Evolutionary conservation across 176 grass and related monocot species (phyloP).

Genomic region (Triticum dicoccoides): DNA sequence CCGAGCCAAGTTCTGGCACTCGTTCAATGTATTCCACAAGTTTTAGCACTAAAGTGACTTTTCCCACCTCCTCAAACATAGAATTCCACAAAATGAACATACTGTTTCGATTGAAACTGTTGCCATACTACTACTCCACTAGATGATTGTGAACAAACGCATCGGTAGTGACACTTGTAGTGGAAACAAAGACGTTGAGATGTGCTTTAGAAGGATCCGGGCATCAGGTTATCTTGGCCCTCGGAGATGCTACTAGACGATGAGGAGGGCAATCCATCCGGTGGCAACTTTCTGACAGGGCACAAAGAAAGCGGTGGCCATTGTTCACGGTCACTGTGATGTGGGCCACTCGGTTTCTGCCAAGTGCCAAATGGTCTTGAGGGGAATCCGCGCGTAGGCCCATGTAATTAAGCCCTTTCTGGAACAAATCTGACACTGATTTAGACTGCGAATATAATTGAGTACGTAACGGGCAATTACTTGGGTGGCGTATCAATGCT

Average conservation of each 20-base stretch:
- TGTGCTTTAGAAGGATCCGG: not conserved
- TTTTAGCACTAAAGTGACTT: too few species aligned
- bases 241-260: constrained; percentile 18
- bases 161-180: not conserved
- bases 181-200: not conserved
- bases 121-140: not conserved
- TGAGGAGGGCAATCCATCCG: constrained; percentile 21
- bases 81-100: not conserved
- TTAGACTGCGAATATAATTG: not conserved
- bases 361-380: not conserved
- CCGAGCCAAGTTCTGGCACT: too few species aligned
- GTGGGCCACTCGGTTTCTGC: constrained; percentile 8
- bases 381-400: constrained; percentile 20
- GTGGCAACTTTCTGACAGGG: not conserved
- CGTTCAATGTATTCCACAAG: too few species aligned
- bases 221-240: not conserved
- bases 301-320: not conserved
- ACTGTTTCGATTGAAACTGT: not conserved
- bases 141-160: not conserved
- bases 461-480: not conserved
- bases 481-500: not conserved
- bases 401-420: not conserved
- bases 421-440: not conserved
- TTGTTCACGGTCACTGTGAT: not conserved
- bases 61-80: not conserved